A percentile compares a stretch with the other conserved stretches of the same genome.
Conservation (phyloP, 192 early-diverging fungal species). For the Rhizophlyctis rosea region DNA sequence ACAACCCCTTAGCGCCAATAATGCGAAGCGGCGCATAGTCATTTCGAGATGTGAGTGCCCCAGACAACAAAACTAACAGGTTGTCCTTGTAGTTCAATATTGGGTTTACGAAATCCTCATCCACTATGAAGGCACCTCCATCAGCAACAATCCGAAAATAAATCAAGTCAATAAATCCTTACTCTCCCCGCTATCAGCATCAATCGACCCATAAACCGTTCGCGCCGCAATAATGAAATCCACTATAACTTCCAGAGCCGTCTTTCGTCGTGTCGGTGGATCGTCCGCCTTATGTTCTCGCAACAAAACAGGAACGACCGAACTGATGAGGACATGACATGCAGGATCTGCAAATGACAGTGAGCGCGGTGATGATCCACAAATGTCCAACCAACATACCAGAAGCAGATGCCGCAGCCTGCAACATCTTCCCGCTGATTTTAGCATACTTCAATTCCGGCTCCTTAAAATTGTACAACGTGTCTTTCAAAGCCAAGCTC, state of each 20-base stretch:
- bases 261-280: constrained; percentile 54
- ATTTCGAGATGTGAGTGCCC: constrained; percentile 62
- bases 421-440: constrained; percentile 35
- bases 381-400: constrained; percentile 10
- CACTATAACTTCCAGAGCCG: constrained; percentile 48
- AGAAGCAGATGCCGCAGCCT: constrained; percentile 26
- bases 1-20: constrained; percentile 69
- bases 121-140: constrained; percentile 30
- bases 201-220: constrained; percentile 56
- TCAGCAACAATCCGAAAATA: not conserved
- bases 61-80: constrained; percentile 70
- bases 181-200: too few species aligned
- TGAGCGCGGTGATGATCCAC: not conserved
- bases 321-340: constrained; percentile 53
- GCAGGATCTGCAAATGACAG: constrained; percentile 53
- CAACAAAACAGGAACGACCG: constrained; percentile 62
- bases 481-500: constrained; percentile 33
- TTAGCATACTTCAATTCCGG: constrained; percentile 37
- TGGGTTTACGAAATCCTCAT: constrained; percentile 56
- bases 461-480: constrained; percentile 34
- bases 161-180: too few species aligned
- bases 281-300: constrained; percentile 58
- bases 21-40: constrained; percentile 74
- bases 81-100: constrained; percentile 70
- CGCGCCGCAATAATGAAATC: constrained; percentile 69